Base-by-base conservation (phyloP, 1,284 basidiomycete genomes). In the Sporisorium graminicola region DNA sequence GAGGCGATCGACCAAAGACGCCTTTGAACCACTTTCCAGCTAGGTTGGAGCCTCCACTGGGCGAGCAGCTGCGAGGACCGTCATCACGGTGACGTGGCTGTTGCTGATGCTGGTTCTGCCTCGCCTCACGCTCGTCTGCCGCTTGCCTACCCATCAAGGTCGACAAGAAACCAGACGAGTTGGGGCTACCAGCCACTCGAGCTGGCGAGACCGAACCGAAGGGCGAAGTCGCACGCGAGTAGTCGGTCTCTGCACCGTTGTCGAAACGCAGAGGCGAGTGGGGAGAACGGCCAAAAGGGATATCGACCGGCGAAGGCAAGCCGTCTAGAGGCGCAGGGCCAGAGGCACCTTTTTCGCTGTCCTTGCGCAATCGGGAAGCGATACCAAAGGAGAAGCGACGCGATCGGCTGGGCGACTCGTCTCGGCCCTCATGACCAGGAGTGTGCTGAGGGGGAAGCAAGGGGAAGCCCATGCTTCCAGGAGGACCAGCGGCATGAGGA, bases 1-100 rank as follows among this genome's bases (percentile, higher is more conserved):
- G 58, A 0, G 78, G 78, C 13, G 72, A 75, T 22, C 75, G 63
- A 0, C 78, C 78, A 63, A 80, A 80, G n/a, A 80, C 77, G 26
- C 78, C 78, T 53, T 80, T 80, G 72, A 80, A 75, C 65, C 76
- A 74, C 35, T 76, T 74, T 2, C 74, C 74, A 5, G 76, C 72
- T 26, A 77, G 43, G 26, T 61, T 57, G 16, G 66, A 58, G 2
- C 69, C 69, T 16, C 64, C 73, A 13, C 56, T 52, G 20, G 65
- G 65, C 2, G 72, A 64, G 43, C 51, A 63, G 59, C 59, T 65
- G 42, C 59, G 64, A 14, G 64, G 50, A 9, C 56, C 59, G 8
- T 31, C 31, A 33, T 63, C 63, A 5, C 51, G 56, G 14, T 59
- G 37, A 22, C 44, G 37, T 2, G 18, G 37, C 37, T 40, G 53